These are phyloP conservation scores for Termitomyces sp. DNA, from an alignment of 768 basidiomycete genomes.

Conservation along the genomic window DNA sequence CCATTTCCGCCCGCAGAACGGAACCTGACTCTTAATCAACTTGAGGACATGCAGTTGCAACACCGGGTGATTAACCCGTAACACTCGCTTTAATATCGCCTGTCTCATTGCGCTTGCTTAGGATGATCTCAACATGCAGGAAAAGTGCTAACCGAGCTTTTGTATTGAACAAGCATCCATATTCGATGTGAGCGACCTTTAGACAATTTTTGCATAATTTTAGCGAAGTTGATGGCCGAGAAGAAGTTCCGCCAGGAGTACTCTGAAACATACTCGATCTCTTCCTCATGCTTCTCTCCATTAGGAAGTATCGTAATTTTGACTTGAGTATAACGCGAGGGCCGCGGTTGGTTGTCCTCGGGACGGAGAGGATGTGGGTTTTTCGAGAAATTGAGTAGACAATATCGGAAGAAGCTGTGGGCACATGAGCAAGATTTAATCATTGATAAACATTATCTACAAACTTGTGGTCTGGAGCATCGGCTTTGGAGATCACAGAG, in stretches of 20 bases:
- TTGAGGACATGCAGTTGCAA: constrained; percentile 93
- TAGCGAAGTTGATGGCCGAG: constrained; percentile 93
- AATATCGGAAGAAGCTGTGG: constrained; percentile 92
- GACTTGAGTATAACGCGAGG: constrained; percentile 53
- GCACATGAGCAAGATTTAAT: constrained; percentile 1
- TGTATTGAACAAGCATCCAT: constrained; percentile 95
- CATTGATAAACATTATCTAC: not conserved
- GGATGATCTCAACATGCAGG: not conserved
- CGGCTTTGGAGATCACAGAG: constrained; percentile 83
- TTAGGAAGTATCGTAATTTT: constrained; percentile 60
- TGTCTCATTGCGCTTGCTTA: constrained; percentile 21
- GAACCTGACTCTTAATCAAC: constrained; percentile 97
- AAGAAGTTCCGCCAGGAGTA: constrained; percentile 99
- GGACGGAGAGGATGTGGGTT: constrained; percentile 51
- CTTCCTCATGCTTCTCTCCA: constrained; percentile 74
- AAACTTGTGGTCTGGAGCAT: constrained; percentile 82
- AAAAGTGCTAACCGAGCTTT: constrained; percentile 73
- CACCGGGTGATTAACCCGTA: constrained; percentile 91
- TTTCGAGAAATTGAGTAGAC: constrained; percentile 71
- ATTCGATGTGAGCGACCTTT: constrained; percentile 94
- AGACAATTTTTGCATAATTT: constrained; percentile 96
- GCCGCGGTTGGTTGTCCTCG: constrained; percentile 61
- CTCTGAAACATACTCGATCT: constrained; percentile 87
- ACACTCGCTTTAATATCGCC: constrained; percentile 93
- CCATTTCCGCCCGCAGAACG: constrained; percentile 98